A percentile compares a stretch with the other conserved stretches of the same genome.
phyloP scores from a whole-genome alignment of 1,284 basidiomycete genomes.

The Ganoderma resinaceum region DNA sequence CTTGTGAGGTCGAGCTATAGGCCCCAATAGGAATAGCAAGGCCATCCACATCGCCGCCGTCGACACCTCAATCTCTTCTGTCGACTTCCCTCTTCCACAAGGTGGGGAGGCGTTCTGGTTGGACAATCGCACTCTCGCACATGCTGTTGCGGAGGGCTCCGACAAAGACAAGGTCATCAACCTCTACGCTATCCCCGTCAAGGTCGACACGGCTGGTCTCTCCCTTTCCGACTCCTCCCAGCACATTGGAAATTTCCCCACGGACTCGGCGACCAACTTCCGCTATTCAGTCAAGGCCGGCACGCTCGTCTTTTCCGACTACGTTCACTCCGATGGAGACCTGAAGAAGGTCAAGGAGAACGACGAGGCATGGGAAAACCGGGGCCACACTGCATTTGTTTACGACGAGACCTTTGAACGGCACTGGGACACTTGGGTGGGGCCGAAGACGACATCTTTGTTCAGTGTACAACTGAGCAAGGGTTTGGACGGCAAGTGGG shows the following conservation, averaged over 20 bases:
- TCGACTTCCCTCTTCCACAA: slow-evolving; percentile 62
- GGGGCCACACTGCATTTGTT: slow-evolving; percentile 78
- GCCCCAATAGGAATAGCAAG: slow-evolving; percentile 65
- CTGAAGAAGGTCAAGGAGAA: slow-evolving; percentile 69
- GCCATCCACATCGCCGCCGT: slow-evolving; percentile 69
- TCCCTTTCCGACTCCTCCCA: slow-evolving; percentile 42
- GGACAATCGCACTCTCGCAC: slow-evolving; percentile 68
- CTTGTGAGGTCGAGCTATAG: background rate
- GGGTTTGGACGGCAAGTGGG: slow-evolving; percentile 57
- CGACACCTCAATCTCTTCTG: slow-evolving; percentile 52
- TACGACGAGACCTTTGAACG: slow-evolving; percentile 82
- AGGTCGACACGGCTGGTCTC: slow-evolving; percentile 43
- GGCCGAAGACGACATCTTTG: slow-evolving; percentile 72
- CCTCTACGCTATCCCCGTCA: slow-evolving; percentile 64
- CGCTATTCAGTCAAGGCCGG: slow-evolving; percentile 61
- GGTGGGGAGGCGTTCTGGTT: slow-evolving; percentile 84
- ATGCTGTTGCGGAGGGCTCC: slow-evolving; percentile 62
- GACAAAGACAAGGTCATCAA: slow-evolving; percentile 55
- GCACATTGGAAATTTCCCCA: slow-evolving; percentile 61
- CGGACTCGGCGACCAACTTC: slow-evolving; percentile 71
- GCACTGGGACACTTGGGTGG: slow-evolving; percentile 92
- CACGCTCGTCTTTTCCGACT: slow-evolving; percentile 76
- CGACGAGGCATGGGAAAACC: slow-evolving; percentile 74
- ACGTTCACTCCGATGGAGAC: slow-evolving; percentile 78
- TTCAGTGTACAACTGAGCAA: slow-evolving; percentile 68